A percentile compares a stretch with the other conserved stretches of the same genome.
These are phyloP conservation scores for Delitschia confertaspora DNA, from an alignment of 495 filamentous ascomycete species.

Conservation along the genomic window DNA sequence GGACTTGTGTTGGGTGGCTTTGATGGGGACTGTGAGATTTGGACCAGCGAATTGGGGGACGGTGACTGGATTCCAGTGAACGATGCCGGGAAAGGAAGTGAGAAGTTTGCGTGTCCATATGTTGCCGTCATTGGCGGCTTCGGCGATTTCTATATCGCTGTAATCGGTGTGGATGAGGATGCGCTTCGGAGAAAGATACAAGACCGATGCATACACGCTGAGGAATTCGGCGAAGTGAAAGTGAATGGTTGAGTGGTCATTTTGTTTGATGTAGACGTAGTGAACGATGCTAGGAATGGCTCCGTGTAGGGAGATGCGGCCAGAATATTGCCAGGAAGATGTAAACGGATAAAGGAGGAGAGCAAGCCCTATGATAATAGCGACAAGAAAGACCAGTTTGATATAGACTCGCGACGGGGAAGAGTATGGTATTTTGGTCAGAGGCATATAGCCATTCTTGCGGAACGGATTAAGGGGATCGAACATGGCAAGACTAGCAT, in stretches of 20 bases:
- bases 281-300: constrained; percentile 22
- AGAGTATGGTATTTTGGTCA: no score
- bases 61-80: not conserved
- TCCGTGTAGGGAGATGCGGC: no score
- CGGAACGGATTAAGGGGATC: no score
- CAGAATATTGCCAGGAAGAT: no score
- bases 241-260: not conserved
- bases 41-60: not conserved
- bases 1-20: constrained; percentile 8
- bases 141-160: constrained; percentile 1
- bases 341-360: no score
- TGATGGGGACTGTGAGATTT: not conserved
- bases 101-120: constrained; percentile 9
- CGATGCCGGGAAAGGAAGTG: not conserved
- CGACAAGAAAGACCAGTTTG: no score
- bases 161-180: constrained; percentile 16
- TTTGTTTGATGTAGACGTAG: constrained; percentile 9
- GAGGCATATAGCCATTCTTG: no score
- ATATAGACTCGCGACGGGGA: no score
- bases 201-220: constrained; percentile 1
- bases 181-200: constrained; percentile 1
- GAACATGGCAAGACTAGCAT: no score
- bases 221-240: constrained; percentile 9
- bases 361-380: no score
- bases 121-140: not conserved